Evolutionary conservation across 1,139 yeast genomes (phyloP), one percentile per base, ranked within the genome.

Genomic region (Saccharomyces hybrid): DNA sequence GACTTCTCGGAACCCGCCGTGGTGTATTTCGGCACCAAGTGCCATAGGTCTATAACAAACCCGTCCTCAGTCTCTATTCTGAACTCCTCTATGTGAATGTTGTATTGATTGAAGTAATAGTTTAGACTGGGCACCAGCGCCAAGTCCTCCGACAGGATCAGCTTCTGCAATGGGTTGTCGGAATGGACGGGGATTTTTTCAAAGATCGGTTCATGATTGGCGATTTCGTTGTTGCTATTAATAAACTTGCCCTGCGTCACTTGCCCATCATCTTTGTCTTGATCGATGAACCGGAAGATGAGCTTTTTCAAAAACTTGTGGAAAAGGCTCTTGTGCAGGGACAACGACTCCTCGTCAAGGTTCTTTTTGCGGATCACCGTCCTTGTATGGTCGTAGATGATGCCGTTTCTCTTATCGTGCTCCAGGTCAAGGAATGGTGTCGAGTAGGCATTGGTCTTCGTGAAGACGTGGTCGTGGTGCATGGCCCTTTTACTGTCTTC

Each of bases 21-120:
- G 38, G n/a, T 49, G 52, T 46, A 30, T 49, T 69, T 69, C 1
- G 70, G 84, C 59, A 84, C 81, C 8, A 83, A 69, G 51, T 88
- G 81, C 66, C 88, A 86, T 50, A 91, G 68, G 0, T 77, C 75
- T 27, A 93, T 71, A 1, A 81, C 74, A 67, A 80, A 90, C 1
- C 97, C 97, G 70, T 93, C 98, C n/a, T 76, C 73, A 0, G 98
- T 91, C 6, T 79, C 75, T 2, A 90, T 76, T 25, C 75, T 76
- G 64, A 80, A 81, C 56, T 79, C 83, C 54, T 78, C 79, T 46
- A 89, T 73, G 31, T 79, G 83, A 31, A 87, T 73, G 1, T 83
- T 86, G 56, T 84, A 72, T 49, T 83, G 76, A 50, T 74, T 72
- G 13, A 86, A 83, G 67, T 90, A 91, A 67, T 87, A 88, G 26